Evolutionary conservation across 2,329 filamentous ascomycete genomes (phyloP).

Genomic region (Verticillium albo-atrum): DNA sequence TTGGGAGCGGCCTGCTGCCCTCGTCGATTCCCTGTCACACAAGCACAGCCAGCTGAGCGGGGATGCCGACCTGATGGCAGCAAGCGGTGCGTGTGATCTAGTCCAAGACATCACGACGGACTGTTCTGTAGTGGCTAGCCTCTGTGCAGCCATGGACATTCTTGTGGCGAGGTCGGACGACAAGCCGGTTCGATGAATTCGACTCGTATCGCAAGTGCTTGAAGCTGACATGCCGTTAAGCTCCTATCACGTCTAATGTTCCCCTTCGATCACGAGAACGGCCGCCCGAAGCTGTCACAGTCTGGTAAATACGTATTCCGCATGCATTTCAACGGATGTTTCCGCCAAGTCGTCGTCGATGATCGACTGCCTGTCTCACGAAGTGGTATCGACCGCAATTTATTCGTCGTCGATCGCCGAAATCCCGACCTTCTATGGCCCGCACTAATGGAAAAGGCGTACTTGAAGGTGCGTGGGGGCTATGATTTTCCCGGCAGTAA

Average conservation of each 20-base stretch:
- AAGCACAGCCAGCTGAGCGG: constrained; percentile 20
- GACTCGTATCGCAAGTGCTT: neutral
- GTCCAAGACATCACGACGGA: constrained; percentile 95
- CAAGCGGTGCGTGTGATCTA: constrained; percentile 64
- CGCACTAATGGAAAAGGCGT: constrained; percentile 90
- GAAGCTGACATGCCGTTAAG: constrained; percentile 30
- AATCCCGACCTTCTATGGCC: constrained; percentile 86
- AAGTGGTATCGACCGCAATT: constrained; percentile 54
- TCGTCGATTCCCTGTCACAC: constrained; percentile 39
- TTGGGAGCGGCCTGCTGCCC: constrained; percentile 75
- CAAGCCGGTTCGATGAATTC: constrained; percentile 51
- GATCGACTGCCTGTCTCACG: constrained; percentile 79
- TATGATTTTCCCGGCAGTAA: constrained; percentile 99
- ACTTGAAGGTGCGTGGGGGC: constrained; percentile 88
- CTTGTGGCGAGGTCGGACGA: constrained; percentile 67
- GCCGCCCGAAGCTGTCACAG: constrained; percentile 59
- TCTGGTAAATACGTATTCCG: constrained; percentile 89
- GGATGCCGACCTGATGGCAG: constrained; percentile 49
- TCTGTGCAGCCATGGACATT: constrained; percentile 75
- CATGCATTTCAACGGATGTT: constrained; percentile 95
- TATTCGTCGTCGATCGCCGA: constrained; percentile 83
- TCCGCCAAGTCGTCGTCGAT: constrained; percentile 81
- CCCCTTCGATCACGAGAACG: constrained; percentile 61
- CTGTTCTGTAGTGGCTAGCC: constrained; percentile 92
- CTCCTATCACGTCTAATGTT: constrained; percentile 69